Conservation (phyloP, 2,329 filamentous ascomycete species). For the Penicillium sp. region DNA sequence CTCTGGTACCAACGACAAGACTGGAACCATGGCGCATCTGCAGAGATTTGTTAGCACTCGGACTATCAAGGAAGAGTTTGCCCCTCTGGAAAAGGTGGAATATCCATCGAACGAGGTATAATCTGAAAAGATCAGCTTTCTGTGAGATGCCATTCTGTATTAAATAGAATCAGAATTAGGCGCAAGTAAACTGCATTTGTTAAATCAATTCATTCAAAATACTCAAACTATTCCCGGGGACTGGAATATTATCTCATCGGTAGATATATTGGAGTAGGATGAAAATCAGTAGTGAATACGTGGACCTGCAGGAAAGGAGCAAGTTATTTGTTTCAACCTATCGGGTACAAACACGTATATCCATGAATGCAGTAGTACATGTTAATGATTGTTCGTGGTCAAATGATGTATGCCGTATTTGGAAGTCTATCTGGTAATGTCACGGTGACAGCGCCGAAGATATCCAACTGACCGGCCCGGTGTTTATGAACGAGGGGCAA, state of each 20-base stretch:
- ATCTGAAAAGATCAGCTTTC: background rate
- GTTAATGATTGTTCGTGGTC: background rate
- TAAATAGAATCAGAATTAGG: too few relatives aligned
- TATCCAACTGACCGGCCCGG: background rate
- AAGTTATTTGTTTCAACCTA: background rate
- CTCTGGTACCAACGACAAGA: slow-evolving; percentile 63
- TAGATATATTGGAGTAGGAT: too few relatives aligned
- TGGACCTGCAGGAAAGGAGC: background rate
- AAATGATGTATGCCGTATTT: background rate
- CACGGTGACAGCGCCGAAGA: slow-evolving; percentile 1
- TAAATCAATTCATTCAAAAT: background rate
- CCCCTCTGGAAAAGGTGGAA: slow-evolving; percentile 28
- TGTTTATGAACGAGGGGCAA: background rate
- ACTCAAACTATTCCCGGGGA: too few relatives aligned
- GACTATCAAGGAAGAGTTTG: slow-evolving; percentile 58
- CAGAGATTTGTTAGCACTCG: slow-evolving; percentile 57
- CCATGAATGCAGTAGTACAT: background rate
- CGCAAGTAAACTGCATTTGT: too few relatives aligned
- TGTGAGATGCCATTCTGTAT: background rate
- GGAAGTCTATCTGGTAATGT: background rate
- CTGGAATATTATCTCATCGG: too few relatives aligned
- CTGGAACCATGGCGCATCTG: slow-evolving; percentile 56
- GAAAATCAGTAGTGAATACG: background rate
- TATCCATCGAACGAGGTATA: slow-evolving; percentile 31
- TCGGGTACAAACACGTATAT: background rate